Conservation (phyloP, 208 protist species). For the Leishmania tarentolae region DNA sequence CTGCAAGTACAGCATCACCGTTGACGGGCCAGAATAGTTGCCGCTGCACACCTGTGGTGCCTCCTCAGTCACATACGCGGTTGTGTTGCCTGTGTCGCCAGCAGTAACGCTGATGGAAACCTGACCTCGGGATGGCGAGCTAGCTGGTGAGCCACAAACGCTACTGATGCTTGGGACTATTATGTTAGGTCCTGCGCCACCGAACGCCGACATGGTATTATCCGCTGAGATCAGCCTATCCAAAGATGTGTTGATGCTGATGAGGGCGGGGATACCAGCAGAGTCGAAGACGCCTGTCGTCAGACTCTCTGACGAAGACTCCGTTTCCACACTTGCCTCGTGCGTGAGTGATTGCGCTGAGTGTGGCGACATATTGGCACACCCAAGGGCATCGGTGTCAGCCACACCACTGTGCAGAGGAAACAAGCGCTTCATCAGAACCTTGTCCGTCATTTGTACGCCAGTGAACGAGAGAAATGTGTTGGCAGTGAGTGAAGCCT, state of each 20-base stretch:
- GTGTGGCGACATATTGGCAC: constrained; percentile 9
- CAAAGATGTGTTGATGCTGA: background rate
- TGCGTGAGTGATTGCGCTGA: background rate
- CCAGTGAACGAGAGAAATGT: constrained; percentile 29
- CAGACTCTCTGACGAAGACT: background rate
- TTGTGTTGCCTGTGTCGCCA: background rate
- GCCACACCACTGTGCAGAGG: constrained; percentile 21
- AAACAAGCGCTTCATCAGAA: constrained; percentile 27
- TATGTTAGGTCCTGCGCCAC: background rate
- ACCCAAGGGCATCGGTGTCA: constrained; percentile 17
- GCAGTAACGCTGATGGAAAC: background rate
- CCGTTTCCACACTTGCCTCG: background rate
- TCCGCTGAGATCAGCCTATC: background rate
- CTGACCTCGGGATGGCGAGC: background rate
- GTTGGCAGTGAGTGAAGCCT: constrained; percentile 26
- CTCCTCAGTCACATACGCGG: constrained; percentile 5
- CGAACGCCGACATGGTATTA: background rate
- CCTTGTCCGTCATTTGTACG: constrained; percentile 27
- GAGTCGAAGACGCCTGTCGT: background rate
- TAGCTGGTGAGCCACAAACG: background rate
- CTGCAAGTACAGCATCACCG: constrained; percentile 25
- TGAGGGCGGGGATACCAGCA: background rate
- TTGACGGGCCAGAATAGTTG: constrained; percentile 4
- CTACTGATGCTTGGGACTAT: constrained; percentile 7
- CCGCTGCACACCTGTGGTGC: constrained; percentile 2